Conservation (phyloP, 768 basidiomycete genomes). For the Pholiota microspora region DNA sequence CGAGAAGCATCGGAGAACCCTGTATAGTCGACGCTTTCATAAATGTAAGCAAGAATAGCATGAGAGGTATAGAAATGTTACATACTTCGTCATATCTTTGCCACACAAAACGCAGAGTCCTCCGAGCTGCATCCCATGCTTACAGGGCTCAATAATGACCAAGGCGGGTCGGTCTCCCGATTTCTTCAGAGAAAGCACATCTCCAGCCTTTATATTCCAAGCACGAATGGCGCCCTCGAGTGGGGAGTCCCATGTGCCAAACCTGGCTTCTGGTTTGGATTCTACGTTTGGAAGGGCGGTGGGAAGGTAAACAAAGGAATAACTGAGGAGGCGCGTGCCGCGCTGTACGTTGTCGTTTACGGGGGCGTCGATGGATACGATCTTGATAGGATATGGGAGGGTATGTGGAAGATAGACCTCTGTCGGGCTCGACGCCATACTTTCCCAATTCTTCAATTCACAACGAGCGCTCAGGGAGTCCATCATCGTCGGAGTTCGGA, state of each 20-base stretch:
- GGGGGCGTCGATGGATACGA: slow-evolving; percentile 64
- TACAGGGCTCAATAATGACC: slow-evolving; percentile 85
- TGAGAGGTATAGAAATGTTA: slow-evolving; percentile 14
- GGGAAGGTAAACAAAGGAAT: slow-evolving; percentile 69
- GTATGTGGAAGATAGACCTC: slow-evolving; percentile 70
- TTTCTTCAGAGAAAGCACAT: slow-evolving; percentile 56
- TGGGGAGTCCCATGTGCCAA: slow-evolving; percentile 89
- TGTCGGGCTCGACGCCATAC: slow-evolving; percentile 62
- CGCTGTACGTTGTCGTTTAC: slow-evolving; percentile 50
- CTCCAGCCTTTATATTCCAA: slow-evolving; percentile 71
- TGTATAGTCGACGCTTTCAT: slow-evolving; percentile 70
- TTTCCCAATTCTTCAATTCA: slow-evolving; percentile 10
- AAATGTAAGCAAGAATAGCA: slow-evolving; percentile 8
- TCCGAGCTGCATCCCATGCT: slow-evolving; percentile 89
- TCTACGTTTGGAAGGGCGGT: slow-evolving; percentile 30
- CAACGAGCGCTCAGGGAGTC: slow-evolving; percentile 6
- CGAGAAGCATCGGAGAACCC: slow-evolving; percentile 85
- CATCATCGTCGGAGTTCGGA: slow-evolving; percentile 25
- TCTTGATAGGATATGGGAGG: slow-evolving; percentile 86
- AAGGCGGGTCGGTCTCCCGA: slow-evolving; percentile 64
- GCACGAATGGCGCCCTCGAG: slow-evolving; percentile 73
- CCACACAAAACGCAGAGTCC: slow-evolving; percentile 95
- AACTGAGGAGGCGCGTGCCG: slow-evolving; percentile 79
- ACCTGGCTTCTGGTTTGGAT: slow-evolving; percentile 61
- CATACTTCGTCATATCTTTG: slow-evolving; percentile 91